These are phyloP conservation scores for Grosmannia huntii DNA, from an alignment of 2,329 filamentous ascomycete genomes.

Conservation along the genomic window DNA sequence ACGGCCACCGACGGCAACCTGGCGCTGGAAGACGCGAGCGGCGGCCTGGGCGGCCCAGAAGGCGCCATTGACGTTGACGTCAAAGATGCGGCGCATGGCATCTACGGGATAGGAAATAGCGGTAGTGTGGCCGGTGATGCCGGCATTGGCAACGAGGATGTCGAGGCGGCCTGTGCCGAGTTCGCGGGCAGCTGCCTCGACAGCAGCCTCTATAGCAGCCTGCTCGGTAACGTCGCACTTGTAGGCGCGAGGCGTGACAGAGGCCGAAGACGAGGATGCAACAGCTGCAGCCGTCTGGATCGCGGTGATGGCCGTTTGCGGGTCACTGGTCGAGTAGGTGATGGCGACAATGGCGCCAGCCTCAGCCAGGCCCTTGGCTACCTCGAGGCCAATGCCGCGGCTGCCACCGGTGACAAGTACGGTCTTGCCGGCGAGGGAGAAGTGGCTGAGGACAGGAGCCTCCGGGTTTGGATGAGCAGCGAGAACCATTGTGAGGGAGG, in stretches of 20 bases:
- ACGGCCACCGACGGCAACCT: not conserved
- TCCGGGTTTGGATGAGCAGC: constrained; percentile 18
- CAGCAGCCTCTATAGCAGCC: constrained; percentile 17
- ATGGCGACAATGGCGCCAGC: constrained; percentile 2
- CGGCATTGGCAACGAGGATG: constrained; percentile 29
- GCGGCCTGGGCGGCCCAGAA: constrained; percentile 31
- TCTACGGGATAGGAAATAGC: constrained; percentile 27
- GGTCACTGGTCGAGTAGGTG: constrained; percentile 10
- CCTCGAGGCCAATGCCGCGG: constrained; percentile 3
- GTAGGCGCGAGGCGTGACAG: constrained; percentile 17
- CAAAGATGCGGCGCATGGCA: constrained; percentile 23
- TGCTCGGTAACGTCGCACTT: constrained; percentile 23
- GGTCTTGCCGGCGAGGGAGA: constrained; percentile 10
- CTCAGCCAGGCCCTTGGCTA: constrained; percentile 1
- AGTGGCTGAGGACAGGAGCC: constrained; percentile 19
- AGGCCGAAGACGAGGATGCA: not conserved
- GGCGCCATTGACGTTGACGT: constrained; percentile 28
- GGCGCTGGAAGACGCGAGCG: constrained; percentile 10
- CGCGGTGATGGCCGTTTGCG: constrained; percentile 16
- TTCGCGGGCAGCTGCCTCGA: constrained; percentile 22
- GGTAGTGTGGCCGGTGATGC: constrained; percentile 23
- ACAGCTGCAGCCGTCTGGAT: constrained; percentile 4
- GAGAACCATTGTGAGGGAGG: constrained; percentile 15
- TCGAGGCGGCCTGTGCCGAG: constrained; percentile 20
- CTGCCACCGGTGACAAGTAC: constrained; percentile 3